Evolutionary conservation across 768 basidiomycete genomes (phyloP).

Genomic region (Kwoniella sp.): DNA sequence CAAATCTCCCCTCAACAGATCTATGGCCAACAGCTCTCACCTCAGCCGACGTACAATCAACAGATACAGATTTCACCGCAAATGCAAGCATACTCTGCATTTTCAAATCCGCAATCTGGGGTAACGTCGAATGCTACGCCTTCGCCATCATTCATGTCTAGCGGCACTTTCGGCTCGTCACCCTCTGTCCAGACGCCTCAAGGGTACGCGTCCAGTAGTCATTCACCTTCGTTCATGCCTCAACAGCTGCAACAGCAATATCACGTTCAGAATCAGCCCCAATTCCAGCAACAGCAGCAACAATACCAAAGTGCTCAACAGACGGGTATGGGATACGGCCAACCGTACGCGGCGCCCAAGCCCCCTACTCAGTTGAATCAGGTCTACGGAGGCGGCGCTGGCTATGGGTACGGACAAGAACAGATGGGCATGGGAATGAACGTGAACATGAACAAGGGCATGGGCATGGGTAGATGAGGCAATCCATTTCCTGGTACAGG

Average conservation of each 20-base stretch:
- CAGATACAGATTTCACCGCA: conserved; percentile 3
- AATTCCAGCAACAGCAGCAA: conserved; percentile 3
- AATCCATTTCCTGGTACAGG: too few species aligned
- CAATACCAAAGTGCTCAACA: neutral
- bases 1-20: too few species aligned
- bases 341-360: neutral
- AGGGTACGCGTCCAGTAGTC: neutral
- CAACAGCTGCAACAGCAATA: conserved; percentile 12
- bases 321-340: neutral
- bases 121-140: neutral
- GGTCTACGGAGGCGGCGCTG: neutral
- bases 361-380: neutral
- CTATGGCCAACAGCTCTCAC: too few species aligned
- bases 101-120: neutral
- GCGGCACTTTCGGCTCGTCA: conserved; percentile 1
- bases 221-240: conserved; percentile 4
- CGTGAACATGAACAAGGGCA: neutral
- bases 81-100: neutral
- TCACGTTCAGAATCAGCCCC: neutral
- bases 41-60: neutral
- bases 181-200: neutral
- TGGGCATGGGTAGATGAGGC: neutral
- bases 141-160: conserved; percentile 1
- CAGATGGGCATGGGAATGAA: neutral
- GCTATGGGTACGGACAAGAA: neutral